Percentiles rank a stretch among this genome's conserved stretches.
Conservation (phyloP, 2,329 filamentous ascomycete genomes). For the Mycosphaerella arachidis region DNA sequence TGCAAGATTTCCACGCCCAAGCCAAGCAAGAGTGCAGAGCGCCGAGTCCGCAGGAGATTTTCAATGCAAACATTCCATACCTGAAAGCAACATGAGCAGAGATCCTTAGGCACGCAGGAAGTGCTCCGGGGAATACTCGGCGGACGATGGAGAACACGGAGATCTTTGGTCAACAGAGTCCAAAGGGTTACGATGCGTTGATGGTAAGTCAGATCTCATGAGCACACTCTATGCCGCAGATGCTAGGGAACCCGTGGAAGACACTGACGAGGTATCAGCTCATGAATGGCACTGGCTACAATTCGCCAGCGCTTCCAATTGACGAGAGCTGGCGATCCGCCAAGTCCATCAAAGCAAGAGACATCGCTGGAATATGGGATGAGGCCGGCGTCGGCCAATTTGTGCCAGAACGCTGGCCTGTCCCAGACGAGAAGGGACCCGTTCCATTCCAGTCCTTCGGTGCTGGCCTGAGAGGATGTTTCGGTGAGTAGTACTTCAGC, state of each 20-base stretch:
- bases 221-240: too few species aligned
- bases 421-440: slow-evolving; percentile 25
- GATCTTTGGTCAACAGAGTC: slow-evolving; percentile 40
- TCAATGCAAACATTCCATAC: slow-evolving; percentile 30
- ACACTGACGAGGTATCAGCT: slow-evolving; percentile 6
- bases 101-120: slow-evolving; percentile 32
- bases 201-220: too few species aligned
- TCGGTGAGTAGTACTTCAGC: slow-evolving; percentile 25
- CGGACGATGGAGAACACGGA: slow-evolving; percentile 35
- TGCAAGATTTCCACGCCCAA: slow-evolving; percentile 29
- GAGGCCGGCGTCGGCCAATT: slow-evolving; percentile 31
- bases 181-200: slow-evolving; percentile 38
- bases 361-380: slow-evolving; percentile 25
- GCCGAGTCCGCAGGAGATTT: slow-evolving; percentile 34
- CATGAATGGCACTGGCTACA: slow-evolving; percentile 20
- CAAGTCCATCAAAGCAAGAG: slow-evolving; percentile 18
- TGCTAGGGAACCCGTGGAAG: background rate
- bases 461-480: slow-evolving; percentile 36
- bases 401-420: slow-evolving; percentile 40
- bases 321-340: slow-evolving; percentile 30
- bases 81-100: slow-evolving; percentile 44
- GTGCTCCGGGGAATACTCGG: slow-evolving; percentile 29
- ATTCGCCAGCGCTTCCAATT: slow-evolving; percentile 21
- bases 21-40: slow-evolving; percentile 12
- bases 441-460: slow-evolving; percentile 37